A percentile compares a stretch with the other conserved stretches of the same genome.
phyloP scores from a whole-genome alignment of 192 early-diverging fungal species.

The Geranomyces michiganensis region DNA sequence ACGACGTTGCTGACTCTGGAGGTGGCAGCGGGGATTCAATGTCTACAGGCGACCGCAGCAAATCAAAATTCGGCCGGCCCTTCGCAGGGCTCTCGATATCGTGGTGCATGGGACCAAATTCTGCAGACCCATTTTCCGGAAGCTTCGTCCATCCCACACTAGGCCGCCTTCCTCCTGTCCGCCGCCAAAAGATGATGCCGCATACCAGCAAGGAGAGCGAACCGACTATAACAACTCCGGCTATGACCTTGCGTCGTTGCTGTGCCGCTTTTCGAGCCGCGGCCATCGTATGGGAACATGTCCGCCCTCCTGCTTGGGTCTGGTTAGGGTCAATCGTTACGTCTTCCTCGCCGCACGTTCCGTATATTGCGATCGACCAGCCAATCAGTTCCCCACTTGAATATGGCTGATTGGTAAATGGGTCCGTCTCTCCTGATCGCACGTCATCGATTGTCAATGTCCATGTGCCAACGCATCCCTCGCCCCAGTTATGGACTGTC shows the following conservation, averaged over 20 bases:
- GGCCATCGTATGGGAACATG: conserved; percentile 29
- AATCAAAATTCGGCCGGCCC: not conserved
- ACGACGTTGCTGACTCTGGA: not conserved
- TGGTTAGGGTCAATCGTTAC: conserved; percentile 24
- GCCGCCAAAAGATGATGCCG: conserved; percentile 11
- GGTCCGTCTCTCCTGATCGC: conserved; percentile 24
- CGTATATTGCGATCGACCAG: conserved; percentile 37
- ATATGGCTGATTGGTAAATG: conserved; percentile 17
- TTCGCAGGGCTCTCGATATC: conserved; percentile 26
- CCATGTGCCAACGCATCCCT: conserved; percentile 50
- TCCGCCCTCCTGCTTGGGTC: conserved; percentile 16
- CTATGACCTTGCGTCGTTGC: conserved; percentile 11
- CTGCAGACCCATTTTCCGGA: not conserved
- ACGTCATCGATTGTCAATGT: conserved; percentile 40
- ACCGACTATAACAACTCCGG: not conserved
- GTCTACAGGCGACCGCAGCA: conserved; percentile 11
- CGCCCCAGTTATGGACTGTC: conserved; percentile 57
- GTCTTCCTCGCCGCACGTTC: conserved; percentile 33
- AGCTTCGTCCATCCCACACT: conserved; percentile 3
- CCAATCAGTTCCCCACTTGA: conserved; percentile 31
- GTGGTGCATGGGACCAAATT: not conserved
- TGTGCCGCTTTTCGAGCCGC: not conserved
- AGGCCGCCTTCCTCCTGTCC: conserved; percentile 2
- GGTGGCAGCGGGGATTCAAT: conserved; percentile 1
- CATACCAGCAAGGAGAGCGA: not conserved